A percentile compares a stretch with the other conserved stretches of the same genome.
Evolutionary conservation across 345 rosid species (phyloP).

Genomic region (Gossypium arboreum): DNA sequence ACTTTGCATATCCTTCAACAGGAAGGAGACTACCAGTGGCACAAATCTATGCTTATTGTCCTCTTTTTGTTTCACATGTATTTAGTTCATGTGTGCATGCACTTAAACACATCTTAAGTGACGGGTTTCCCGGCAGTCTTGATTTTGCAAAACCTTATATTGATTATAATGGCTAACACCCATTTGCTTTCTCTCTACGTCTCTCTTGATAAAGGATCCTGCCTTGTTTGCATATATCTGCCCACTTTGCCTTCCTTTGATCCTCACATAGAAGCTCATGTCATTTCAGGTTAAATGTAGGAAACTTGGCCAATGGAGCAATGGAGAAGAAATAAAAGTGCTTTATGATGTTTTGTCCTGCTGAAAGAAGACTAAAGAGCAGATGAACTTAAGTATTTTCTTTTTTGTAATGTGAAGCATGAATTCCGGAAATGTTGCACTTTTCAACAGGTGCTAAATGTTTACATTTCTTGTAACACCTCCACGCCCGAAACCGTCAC

Average conservation of each 20-base stretch:
- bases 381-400: background rate
- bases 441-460: background rate
- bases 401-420: background rate
- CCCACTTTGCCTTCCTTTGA: background rate
- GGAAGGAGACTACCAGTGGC: background rate
- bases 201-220: background rate
- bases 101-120: background rate
- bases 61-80: background rate
- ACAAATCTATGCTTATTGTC: background rate
- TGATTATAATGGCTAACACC: background rate
- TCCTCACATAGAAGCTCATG: background rate
- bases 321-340: constrained; percentile 13
- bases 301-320: background rate
- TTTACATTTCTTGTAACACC: background rate
- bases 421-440: background rate
- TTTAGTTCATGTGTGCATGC: background rate
- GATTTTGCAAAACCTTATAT: background rate
- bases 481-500: too few relatives aligned
- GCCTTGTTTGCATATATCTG: background rate
- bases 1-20: background rate
- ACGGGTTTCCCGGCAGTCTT: background rate
- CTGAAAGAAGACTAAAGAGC: background rate
- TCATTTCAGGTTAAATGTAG: background rate
- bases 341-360: background rate
- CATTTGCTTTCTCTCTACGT: background rate